A percentile compares a stretch with the other conserved stretches of the same genome.
These are phyloP conservation scores for Quercus berberidifolia DNA, from an alignment of 306 rosid species.

Conservation along the genomic window DNA sequence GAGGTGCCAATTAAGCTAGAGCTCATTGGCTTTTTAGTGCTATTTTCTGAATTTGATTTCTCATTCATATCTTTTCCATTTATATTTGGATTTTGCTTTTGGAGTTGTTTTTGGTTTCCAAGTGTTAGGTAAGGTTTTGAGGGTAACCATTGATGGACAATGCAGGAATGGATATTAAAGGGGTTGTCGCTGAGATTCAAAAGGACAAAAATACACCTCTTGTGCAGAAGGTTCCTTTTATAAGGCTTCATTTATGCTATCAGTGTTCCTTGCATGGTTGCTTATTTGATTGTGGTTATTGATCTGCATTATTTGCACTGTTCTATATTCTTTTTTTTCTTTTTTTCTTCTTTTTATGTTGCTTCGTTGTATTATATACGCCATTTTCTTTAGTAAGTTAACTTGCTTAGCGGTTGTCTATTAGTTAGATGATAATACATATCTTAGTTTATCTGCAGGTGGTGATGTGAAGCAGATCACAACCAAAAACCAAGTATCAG, in stretches of 20 bases:
- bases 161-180: constrained; percentile 99
- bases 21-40: neutral
- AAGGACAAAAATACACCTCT: constrained; percentile 94
- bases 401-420: constrained; percentile 14
- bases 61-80: neutral
- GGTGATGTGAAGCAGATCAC: constrained; percentile 98
- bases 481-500: constrained; percentile 60
- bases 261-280: constrained; percentile 16
- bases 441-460: constrained; percentile 84
- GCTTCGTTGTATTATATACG: neutral
- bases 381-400: neutral
- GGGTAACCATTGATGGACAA: constrained; percentile 58
- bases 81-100: constrained; percentile 7
- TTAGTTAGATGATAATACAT: constrained; percentile 30
- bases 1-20: too few species aligned
- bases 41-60: constrained; percentile 10
- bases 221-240: constrained; percentile 78
- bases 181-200: constrained; percentile 97
- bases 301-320: constrained; percentile 21
- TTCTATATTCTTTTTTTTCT: neutral
- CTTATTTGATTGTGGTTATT: constrained; percentile 25
- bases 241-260: constrained; percentile 35
- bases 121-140: constrained; percentile 52
- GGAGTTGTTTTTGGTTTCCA: constrained; percentile 32
- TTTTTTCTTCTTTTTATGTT: constrained; percentile 16